Base-by-base conservation (phyloP, 1,139 yeast genomes). In the Zygosaccharomyces pseudobailii region DNA sequence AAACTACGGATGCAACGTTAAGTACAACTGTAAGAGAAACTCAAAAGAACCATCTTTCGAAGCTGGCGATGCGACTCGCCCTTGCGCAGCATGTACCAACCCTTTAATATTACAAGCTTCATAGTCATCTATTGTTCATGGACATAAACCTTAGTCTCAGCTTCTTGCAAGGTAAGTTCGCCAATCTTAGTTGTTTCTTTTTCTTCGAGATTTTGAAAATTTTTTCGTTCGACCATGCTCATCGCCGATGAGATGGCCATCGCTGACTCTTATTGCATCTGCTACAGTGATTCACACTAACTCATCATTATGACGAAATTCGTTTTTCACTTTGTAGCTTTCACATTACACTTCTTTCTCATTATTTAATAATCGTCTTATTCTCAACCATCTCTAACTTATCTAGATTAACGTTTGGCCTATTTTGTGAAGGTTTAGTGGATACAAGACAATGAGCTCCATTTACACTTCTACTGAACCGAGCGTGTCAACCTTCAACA, bases 381-480 rank as follows among this genome's bases (percentile, higher is more conserved):
- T 30, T 30, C 4, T 10, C 33, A 6, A 30, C 6, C 27, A 24
- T 6, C 9, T 24, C 27, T 6, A 6, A 24, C 9, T 6, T 24
- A 6, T 8, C 27, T 30, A 5, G 5, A 23, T 19, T 23, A 4
- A 5, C 7, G 20, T n/a, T 19, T 25, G 10, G 23, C 17, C 34
- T 38, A n/a, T 24, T 25, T 20, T 37, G 22, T 23, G 20, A 25
- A 24, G 28, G 13, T 25, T 27, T 22, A 19, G 33, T 21, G 20
- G 33, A 38, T 25, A 19, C 24, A 27, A 24, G 17, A 43, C 32
- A 41, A 53, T 52, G 55, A 51, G 53, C 34, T 53, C 63, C 28
- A 54, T 60, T 25, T 60, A 61, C 46, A 52, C 54, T 20, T 58
- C 61, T 7, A 55, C 58, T 19, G 55, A 53, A 31, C 63, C 66